Conservation (phyloP, 2,329 filamentous ascomycete genomes). For the Zasmidium cellare region DNA sequence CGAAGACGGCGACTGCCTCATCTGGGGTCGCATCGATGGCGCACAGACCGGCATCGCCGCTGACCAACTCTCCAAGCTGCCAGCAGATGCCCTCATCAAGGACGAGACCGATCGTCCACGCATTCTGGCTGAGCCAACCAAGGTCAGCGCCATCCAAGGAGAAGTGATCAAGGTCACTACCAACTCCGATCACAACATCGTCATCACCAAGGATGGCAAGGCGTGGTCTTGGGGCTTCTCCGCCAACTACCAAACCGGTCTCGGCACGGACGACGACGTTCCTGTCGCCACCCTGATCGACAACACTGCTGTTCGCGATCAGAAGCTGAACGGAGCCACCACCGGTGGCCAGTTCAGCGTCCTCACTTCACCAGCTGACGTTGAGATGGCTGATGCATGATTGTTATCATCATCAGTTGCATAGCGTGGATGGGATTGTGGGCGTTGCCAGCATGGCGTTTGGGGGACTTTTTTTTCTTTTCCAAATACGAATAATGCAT, state of each 20-base stretch:
- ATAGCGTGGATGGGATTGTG: no score
- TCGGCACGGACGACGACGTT: constrained; percentile 76
- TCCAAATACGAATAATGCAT: no score
- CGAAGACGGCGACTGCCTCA: constrained; percentile 54
- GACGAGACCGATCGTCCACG: constrained; percentile 64
- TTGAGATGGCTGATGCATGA: constrained; percentile 14
- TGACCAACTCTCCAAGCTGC: constrained; percentile 54
- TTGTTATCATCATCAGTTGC: not conserved
- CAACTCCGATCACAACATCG: constrained; percentile 72
- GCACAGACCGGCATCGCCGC: constrained; percentile 52
- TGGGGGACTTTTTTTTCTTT: not conserved
- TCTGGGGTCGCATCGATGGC: constrained; percentile 63
- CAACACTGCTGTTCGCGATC: constrained; percentile 76
- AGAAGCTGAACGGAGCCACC: constrained; percentile 74
- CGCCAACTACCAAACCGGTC: constrained; percentile 77
- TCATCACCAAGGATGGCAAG: constrained; percentile 66
- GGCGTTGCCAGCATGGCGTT: not conserved
- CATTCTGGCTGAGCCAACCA: constrained; percentile 67
- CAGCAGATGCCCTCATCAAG: constrained; percentile 60
- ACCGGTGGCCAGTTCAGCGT: constrained; percentile 84
- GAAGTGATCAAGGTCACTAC: constrained; percentile 39
- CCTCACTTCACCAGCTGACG: constrained; percentile 27
- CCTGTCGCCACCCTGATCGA: constrained; percentile 76
- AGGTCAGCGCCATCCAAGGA: constrained; percentile 57
- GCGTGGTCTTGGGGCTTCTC: constrained; percentile 81